phyloP scores from a whole-genome alignment of 192 early-diverging fungal genomes.

The Coemansia pectinata region DNA sequence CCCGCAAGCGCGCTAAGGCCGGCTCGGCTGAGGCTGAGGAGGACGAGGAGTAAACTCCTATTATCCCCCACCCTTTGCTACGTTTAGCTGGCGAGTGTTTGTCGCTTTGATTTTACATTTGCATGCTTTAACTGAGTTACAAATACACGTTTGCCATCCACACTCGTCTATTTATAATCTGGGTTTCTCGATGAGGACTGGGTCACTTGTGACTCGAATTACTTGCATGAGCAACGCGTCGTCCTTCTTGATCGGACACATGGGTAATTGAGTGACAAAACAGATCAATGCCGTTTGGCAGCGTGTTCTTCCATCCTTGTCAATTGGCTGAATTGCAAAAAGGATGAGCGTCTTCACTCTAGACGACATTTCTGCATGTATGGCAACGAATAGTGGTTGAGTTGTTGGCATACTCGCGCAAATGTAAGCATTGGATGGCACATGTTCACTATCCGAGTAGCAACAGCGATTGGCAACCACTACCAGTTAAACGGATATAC shows the following conservation, averaged over 20 bases:
- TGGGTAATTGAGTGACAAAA: background rate
- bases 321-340: background rate
- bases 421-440: background rate
- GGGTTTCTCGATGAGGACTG: background rate
- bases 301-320: background rate
- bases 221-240: background rate
- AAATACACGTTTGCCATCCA: slow-evolving; percentile 1
- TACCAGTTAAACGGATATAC: background rate
- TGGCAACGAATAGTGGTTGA: background rate
- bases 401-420: background rate
- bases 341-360: background rate
- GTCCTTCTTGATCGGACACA: background rate
- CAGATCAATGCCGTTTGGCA: background rate
- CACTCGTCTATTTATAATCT: background rate
- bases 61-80: background rate
- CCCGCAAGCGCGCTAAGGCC: slow-evolving; percentile 88
- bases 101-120: background rate
- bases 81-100: background rate
- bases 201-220: background rate
- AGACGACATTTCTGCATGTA: background rate
- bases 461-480: background rate
- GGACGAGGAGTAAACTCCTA: slow-evolving; percentile 61
- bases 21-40: slow-evolving; percentile 63
- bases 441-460: slow-evolving; percentile 6
- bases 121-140: background rate